phyloP scores from a whole-genome alignment of 805 yeast species.

The Millerozyma miso region DNA sequence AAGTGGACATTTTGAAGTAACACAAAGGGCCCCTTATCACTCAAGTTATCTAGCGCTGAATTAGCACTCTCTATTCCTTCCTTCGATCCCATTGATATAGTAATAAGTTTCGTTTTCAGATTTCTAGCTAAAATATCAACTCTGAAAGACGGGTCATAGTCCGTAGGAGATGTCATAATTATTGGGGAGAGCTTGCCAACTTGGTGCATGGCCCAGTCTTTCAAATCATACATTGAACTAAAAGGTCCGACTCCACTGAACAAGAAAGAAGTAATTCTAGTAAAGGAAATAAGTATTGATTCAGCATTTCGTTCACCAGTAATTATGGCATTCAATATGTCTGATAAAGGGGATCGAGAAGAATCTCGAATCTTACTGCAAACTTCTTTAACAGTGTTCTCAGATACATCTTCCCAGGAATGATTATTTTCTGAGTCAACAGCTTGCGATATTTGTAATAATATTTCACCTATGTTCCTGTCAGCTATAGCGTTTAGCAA shows the following conservation, averaged over 20 bases:
- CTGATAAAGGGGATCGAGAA: not conserved
- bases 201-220: conserved; percentile 22
- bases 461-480: not conserved
- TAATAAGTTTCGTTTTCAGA: conserved; percentile 21
- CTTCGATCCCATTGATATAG: conserved; percentile 69
- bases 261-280: conserved; percentile 17
- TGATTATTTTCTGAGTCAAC: not conserved
- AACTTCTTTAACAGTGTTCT: too few species aligned
- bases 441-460: not conserved
- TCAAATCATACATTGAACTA: conserved; percentile 29
- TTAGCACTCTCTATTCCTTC: conserved; percentile 62
- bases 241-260: conserved; percentile 23
- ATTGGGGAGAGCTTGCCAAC: conserved; percentile 29
- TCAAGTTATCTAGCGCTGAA: conserved; percentile 43
- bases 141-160: conserved; percentile 61
- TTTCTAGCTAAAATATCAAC: conserved; percentile 43
- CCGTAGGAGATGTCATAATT: conserved; percentile 54
- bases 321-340: not conserved
- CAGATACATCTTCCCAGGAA: not conserved
- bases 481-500: conserved; percentile 6
- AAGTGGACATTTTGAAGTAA: conserved; percentile 78
- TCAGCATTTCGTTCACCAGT: not conserved
- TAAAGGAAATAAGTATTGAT: not conserved
- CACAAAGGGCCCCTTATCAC: conserved; percentile 61
- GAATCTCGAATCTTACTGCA: not conserved